A percentile compares a stretch with the other conserved stretches of the same genome.
Conservation (phyloP, 192 early-diverging fungal genomes). For the Gamsiella multidivaricata region DNA sequence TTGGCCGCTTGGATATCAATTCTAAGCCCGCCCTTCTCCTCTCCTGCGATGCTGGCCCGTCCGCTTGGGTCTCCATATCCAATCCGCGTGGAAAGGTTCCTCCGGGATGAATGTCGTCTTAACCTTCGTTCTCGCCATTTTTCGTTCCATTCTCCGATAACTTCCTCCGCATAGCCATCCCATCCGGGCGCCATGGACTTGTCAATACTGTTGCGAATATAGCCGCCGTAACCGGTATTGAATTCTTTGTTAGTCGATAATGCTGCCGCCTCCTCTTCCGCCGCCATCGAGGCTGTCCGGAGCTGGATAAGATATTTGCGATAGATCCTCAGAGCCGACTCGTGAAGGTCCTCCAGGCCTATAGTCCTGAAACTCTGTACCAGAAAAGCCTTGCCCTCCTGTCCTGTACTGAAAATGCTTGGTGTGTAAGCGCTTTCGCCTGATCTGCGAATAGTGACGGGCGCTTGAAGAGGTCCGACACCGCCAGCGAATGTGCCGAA, state of each 20-base stretch:
- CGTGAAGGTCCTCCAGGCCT: constrained; percentile 44
- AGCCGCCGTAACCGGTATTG: background rate
- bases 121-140: constrained; percentile 35
- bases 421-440: constrained; percentile 45
- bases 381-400: constrained; percentile 14
- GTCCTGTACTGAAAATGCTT: constrained; percentile 20
- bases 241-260: background rate
- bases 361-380: constrained; percentile 42
- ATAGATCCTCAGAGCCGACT: constrained; percentile 39
- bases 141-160: constrained; percentile 47
- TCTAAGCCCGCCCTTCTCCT: background rate
- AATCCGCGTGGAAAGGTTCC: background rate
- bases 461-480: constrained; percentile 30
- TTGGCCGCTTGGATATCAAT: background rate
- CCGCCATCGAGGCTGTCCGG: constrained; percentile 41
- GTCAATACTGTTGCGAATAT: constrained; percentile 18
- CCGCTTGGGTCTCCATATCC: background rate
- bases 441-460: constrained; percentile 25
- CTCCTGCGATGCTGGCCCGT: background rate
- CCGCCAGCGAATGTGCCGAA: constrained; percentile 20
- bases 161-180: constrained; percentile 47
- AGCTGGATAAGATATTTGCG: constrained; percentile 47
- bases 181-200: constrained; percentile 29
- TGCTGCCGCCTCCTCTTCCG: constrained; percentile 32
- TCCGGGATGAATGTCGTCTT: constrained; percentile 8